Conservation (phyloP, 106 monocot genomes). For the Vanilla planifolia region DNA sequence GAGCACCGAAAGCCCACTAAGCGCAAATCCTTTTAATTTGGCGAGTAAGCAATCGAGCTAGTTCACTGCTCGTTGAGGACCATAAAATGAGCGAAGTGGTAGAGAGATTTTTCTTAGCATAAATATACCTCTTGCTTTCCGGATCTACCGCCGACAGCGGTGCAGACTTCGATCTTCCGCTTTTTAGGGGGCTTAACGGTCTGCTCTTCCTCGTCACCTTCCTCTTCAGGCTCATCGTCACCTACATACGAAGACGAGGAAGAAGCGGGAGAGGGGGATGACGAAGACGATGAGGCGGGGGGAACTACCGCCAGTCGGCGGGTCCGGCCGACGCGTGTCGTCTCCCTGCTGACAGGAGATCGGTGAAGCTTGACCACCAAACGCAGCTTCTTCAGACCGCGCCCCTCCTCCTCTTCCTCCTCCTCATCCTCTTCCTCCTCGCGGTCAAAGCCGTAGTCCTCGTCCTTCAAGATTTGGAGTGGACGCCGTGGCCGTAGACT, state of each 20-base stretch:
- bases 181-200: conserved; percentile 25
- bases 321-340: neutral
- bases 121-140: conserved; percentile 22
- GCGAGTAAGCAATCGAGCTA: neutral
- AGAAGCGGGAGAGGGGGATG: conserved; percentile 10
- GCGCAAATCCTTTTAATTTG: neutral
- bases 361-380: conserved; percentile 22
- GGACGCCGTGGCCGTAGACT: conserved; percentile 14
- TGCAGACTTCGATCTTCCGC: conserved; percentile 17
- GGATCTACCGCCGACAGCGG: conserved; percentile 12
- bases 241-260: conserved; percentile 3
- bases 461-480: neutral
- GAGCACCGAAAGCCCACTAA: neutral
- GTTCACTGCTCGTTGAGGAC: neutral
- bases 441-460: conserved; percentile 6
- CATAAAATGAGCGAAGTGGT: neutral
- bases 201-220: conserved; percentile 13
- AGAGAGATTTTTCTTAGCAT: neutral
- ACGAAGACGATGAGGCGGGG: neutral
- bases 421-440: conserved; percentile 6
- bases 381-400: conserved; percentile 19
- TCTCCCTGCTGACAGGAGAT: neutral
- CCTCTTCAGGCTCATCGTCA: neutral
- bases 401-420: conserved; percentile 1
- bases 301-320: neutral